Conservation (phyloP, 2,329 filamentous ascomycete genomes). For the Elsinoe arachidis region DNA sequence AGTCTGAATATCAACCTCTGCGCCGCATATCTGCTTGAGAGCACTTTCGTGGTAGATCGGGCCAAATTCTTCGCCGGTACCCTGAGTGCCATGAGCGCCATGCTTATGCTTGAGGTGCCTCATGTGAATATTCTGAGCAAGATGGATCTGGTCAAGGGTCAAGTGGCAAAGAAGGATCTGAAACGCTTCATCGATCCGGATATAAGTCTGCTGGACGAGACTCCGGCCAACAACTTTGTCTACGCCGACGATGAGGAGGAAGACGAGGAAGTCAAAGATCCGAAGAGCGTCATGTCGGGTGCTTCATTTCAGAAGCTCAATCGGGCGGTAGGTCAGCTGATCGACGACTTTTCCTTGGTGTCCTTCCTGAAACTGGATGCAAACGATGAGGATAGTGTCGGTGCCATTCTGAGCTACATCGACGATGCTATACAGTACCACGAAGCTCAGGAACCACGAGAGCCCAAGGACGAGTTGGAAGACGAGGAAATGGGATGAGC, state of each 20-base stretch:
- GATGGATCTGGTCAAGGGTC: constrained; percentile 92
- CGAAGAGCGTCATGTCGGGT: constrained; percentile 67
- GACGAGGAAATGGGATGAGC: constrained; percentile 47
- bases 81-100: constrained; percentile 92
- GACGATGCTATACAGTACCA: constrained; percentile 91
- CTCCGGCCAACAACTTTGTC: constrained; percentile 48
- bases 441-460: constrained; percentile 83
- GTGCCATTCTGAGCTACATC: constrained; percentile 76
- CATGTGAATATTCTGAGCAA: constrained; percentile 96
- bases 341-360: constrained; percentile 97
- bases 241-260: constrained; percentile 32
- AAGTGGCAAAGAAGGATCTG: constrained; percentile 76
- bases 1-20: constrained; percentile 84
- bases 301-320: constrained; percentile 76
- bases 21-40: constrained; percentile 88
- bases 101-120: constrained; percentile 96
- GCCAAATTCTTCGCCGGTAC: constrained; percentile 97
- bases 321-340: constrained; percentile 76
- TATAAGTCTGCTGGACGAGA: constrained; percentile 70
- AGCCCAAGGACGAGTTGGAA: constrained; percentile 50
- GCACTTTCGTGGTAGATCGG: constrained; percentile 88
- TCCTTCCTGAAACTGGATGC: constrained; percentile 86
- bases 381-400: constrained; percentile 86
- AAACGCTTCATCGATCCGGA: constrained; percentile 88
- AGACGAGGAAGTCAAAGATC: constrained; percentile 54